Evolutionary conservation across 2,329 filamentous ascomycete genomes (phyloP).

Genomic region (Raffaelea albimanens): DNA sequence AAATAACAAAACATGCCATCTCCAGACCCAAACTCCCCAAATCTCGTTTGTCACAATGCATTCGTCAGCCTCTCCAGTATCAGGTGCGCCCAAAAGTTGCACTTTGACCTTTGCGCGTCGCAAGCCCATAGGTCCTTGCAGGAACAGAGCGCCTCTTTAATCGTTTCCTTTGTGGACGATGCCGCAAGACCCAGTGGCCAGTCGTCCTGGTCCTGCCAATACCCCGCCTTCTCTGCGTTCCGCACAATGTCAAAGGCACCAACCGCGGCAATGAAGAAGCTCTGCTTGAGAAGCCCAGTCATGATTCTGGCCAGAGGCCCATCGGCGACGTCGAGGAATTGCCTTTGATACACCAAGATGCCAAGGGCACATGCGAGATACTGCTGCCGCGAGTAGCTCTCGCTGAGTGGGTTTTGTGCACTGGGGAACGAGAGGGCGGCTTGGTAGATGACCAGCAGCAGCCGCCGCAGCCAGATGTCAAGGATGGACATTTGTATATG

Average conservation of each 20-base stretch:
- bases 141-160: neutral
- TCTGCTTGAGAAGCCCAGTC: neutral
- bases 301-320: neutral
- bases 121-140: neutral
- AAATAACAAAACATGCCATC: too few species aligned
- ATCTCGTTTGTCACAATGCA: neutral
- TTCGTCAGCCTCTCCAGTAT: neutral
- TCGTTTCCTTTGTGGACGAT: neutral
- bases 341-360: neutral
- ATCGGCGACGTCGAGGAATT: neutral
- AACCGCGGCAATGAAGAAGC: neutral
- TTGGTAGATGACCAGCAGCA: neutral
- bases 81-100: neutral
- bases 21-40: too few species aligned
- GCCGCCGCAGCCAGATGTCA: neutral
- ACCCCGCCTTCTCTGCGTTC: neutral
- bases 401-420: neutral
- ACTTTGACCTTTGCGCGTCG: neutral
- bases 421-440: neutral
- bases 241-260: neutral
- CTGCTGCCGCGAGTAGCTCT: neutral
- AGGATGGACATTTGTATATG: neutral
- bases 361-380: neutral
- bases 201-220: neutral
- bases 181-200: neutral